Evolutionary conservation across 1,284 basidiomycete species (phyloP), one percentile per base, ranked within the genome.

Genomic region (Trametes versicolor): DNA sequence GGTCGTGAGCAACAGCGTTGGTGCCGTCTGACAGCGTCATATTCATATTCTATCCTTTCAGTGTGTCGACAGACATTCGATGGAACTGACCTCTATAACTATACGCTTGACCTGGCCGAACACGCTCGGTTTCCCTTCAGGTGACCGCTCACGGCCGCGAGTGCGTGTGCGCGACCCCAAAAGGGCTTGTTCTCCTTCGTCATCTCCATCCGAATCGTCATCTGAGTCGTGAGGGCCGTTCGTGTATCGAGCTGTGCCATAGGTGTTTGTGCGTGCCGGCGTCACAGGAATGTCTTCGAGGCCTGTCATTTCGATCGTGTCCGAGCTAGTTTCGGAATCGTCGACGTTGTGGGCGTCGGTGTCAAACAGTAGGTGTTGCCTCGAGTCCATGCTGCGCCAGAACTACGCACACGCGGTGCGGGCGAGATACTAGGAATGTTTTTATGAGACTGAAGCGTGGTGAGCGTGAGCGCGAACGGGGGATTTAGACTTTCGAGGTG

Each of bases 1-100:
- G 0, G 90, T 90, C 1, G 90, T 92, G 55, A 94, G 79, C 15
- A 93, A 78, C 52, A 94, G 81, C 27, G 91, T 90, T 15, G 92
- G 92, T 9, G 87, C 86, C 61, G 88, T 89, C 92, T 94, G 17
- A 21, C 27, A 25, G 19, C 58, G n/a, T 32, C 7, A 63, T 39
- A 29, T 23, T 55, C 29, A 8, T 41, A 19, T 9, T 15, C 17
- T 41, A 19, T 9, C 15, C 17, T n/a, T 51, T n/a, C 29, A 50
- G 55, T 19, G 43, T 49, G n/a, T 21, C 56, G 39, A 50, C 62
- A n/a, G 23, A 60, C 36, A 21, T 15, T 9, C 17, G 13, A 36
- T 4, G 4, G 41, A 10, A 62, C 57, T 54, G 71, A 91, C 90
- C 84, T 92, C 90, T 37, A 89, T 76, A 50, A 91, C 87, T 53